Conservation (phyloP, 1,139 yeast species). For the Pichia sp. region DNA sequence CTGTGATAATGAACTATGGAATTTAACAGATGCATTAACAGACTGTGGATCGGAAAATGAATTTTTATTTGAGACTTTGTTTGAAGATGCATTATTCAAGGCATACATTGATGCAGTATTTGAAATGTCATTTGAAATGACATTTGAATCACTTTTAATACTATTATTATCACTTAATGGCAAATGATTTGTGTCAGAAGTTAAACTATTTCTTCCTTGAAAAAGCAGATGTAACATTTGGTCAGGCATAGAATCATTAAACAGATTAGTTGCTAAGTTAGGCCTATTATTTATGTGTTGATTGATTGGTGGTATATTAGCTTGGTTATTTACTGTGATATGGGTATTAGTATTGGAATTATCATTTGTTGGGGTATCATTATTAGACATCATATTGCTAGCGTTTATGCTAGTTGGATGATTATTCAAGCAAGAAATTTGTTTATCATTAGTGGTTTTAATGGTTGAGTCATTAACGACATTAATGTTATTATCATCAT, state of each 20-base stretch:
- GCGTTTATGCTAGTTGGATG: background rate
- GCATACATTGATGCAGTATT: background rate
- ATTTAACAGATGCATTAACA: background rate
- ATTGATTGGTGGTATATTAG: background rate
- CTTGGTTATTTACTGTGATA: background rate
- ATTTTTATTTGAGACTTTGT: background rate
- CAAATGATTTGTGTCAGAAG: background rate
- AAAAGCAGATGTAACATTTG: constrained; percentile 48
- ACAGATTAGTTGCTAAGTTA: constrained; percentile 3
- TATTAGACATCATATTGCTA: background rate
- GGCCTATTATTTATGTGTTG: background rate
- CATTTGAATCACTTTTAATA: too few relatives aligned
- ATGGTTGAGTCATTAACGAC: background rate
- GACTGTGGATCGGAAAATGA: background rate
- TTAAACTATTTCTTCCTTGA: constrained; percentile 34
- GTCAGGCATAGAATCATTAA: constrained; percentile 28
- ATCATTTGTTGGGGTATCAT: background rate
- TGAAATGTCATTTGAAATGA: background rate
- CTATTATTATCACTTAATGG: background rate
- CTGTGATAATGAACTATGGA: background rate
- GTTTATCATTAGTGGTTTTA: too few relatives aligned
- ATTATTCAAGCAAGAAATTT: background rate
- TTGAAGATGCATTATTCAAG: background rate
- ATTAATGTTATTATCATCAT: background rate
- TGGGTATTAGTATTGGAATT: too few relatives aligned